Conservation (phyloP, 768 basidiomycete genomes). For the Boletus tomentosulus region DNA sequence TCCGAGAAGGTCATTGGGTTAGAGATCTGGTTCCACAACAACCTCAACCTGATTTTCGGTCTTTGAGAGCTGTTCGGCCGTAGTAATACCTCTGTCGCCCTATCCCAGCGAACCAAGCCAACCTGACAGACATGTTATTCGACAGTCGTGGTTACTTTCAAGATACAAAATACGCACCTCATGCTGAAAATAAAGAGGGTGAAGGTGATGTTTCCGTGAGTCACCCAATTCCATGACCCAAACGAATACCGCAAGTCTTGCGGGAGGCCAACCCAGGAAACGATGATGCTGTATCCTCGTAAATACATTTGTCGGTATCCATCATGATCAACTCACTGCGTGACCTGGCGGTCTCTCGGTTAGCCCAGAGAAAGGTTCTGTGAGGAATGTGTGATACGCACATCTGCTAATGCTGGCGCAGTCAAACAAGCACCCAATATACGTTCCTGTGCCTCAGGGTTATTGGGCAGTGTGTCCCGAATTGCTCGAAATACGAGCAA, state of each 20-base stretch:
- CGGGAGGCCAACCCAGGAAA: constrained; percentile 58
- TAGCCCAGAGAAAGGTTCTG: not conserved
- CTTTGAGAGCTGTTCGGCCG: constrained; percentile 19
- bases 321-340: constrained; percentile 46
- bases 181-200: constrained; percentile 45
- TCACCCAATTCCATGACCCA: constrained; percentile 62
- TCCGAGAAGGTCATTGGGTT: too few relatives aligned
- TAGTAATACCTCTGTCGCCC: constrained; percentile 44
- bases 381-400: constrained; percentile 32
- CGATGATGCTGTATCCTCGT: constrained; percentile 44
- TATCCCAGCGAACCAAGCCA: constrained; percentile 54
- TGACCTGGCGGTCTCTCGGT: constrained; percentile 37
- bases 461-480: constrained; percentile 51
- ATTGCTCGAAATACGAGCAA: constrained; percentile 65
- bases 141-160: not conserved
- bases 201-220: constrained; percentile 73
- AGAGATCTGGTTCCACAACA: not conserved
- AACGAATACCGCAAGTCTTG: constrained; percentile 46
- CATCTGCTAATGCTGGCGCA: constrained; percentile 68
- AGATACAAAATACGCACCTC: constrained; percentile 38
- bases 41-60: constrained; percentile 11
- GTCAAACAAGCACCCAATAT: constrained; percentile 60
- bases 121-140: constrained; percentile 27
- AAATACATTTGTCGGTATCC: not conserved
- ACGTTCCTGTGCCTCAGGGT: constrained; percentile 62